phyloP scores from a whole-genome alignment of 768 basidiomycete species.

The Leccinum variicolor region DNA sequence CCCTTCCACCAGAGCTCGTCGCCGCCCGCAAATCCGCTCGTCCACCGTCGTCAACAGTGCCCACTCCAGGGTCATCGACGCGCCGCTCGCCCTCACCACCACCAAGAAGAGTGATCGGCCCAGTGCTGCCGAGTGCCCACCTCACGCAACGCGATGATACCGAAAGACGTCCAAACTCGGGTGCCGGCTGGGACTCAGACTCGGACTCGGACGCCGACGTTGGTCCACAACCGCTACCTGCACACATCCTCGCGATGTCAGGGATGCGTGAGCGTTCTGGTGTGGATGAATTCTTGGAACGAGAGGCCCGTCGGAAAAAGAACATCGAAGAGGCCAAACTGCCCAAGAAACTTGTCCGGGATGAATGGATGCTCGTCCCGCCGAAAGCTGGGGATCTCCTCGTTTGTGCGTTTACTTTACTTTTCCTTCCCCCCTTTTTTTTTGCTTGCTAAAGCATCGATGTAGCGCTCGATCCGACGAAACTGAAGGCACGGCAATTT shows the following conservation, averaged over 20 bases:
- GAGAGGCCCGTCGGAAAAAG: constrained; percentile 74
- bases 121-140: constrained; percentile 46
- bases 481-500: constrained; percentile 78
- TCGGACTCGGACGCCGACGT: constrained; percentile 75
- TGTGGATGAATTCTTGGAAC: constrained; percentile 79
- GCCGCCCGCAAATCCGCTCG: constrained; percentile 38
- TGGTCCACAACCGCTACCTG: constrained; percentile 76
- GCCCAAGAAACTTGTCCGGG: constrained; percentile 76
- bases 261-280: constrained; percentile 49
- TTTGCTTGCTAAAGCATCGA: background rate
- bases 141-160: constrained; percentile 24
- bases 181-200: constrained; percentile 56
- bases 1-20: constrained; percentile 68
- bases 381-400: constrained; percentile 80
- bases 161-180: constrained; percentile 1
- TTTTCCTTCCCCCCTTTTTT: background rate
- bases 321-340: constrained; percentile 75
- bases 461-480: constrained; percentile 85
- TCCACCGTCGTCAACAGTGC: constrained; percentile 17
- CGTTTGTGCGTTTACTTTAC: constrained; percentile 52
- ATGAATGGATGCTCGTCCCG: constrained; percentile 98
- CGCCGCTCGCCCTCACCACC: constrained; percentile 16
- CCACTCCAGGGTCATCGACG: constrained; percentile 24
- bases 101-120: constrained; percentile 43
- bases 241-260: constrained; percentile 28